Base-by-base conservation (phyloP, 2,329 filamentous ascomycete genomes). In the Aphanocladium album region DNA sequence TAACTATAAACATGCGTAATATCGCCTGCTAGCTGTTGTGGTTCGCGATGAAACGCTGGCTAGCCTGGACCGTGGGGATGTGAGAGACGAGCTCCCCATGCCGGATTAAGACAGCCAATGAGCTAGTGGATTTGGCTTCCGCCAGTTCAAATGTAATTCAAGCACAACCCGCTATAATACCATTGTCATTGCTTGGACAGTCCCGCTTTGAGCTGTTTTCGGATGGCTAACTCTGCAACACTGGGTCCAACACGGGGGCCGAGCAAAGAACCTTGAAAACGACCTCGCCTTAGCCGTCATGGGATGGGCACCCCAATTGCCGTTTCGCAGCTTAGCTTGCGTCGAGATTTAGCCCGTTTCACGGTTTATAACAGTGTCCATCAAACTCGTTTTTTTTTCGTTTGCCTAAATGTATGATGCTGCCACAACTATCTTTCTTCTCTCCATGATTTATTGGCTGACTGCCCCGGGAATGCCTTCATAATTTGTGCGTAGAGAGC, bases 211-310 rank as follows among this genome's bases (percentile, higher is more conserved):
- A 17, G 55, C 16, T 51, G 23, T 21, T 19, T 21, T 58, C 46
- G 35, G 30, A 57, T 58, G 35, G 55, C 43, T 12, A n/a, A 58
- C 27, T 58, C 55, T 58, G 55, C 55, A 58, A 58, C 55, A 58
- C 55, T 58, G 55, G 55, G 55, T 43, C 55, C 55, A 58, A 58
- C 55, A 58, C 55, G 46, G 55, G 55, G 53, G 55, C 46, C 37
- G 46, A 43, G 56, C 56, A 58, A 14, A 43, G 56, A 58, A 58
- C 56, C 47, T 58, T 51, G 56, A 51, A 58, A 50, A 58, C 46
- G 21, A n/a, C 35, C 41, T 51, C 56, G 35, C 21, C 25, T 30
- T 50, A 5, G 43, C 25, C 27, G 14, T 45, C 56, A 50, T 58
- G 46, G n/a, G 35, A 49, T 57, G 30, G 14, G 33, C 56, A 45